Percentiles rank a stretch among this genome's conserved stretches.
Conservation (phyloP, 768 basidiomycete species). For the Pleurotus pulmonarius region DNA sequence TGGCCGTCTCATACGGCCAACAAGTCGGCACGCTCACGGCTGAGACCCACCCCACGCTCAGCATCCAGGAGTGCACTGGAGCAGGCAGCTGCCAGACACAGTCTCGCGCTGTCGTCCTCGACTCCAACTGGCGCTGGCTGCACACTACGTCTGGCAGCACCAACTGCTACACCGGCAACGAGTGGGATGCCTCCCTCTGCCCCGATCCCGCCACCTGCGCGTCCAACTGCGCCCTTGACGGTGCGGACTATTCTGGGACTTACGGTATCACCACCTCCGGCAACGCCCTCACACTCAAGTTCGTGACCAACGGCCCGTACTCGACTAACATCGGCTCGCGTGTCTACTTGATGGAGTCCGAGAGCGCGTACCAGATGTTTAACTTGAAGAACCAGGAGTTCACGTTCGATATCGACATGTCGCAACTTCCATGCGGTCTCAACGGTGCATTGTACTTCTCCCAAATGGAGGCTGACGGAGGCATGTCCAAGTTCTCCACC, state of each 20-base stretch:
- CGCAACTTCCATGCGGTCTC: conserved; percentile 42
- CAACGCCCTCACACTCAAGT: conserved; percentile 32
- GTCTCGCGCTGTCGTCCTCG: conserved; percentile 29
- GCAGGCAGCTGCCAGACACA: conserved; percentile 26
- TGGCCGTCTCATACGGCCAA: conserved; percentile 32
- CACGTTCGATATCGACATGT: conserved; percentile 46
- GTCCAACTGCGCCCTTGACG: conserved; percentile 23
- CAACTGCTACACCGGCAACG: conserved; percentile 35
- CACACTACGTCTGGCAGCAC: conserved; percentile 21
- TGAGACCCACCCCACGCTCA: conserved; percentile 39
- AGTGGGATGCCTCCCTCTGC: conserved; percentile 37
- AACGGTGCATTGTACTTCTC: conserved; percentile 46
- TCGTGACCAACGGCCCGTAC: conserved; percentile 23
- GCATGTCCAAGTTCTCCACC: conserved; percentile 30
- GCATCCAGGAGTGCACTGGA: conserved; percentile 33
- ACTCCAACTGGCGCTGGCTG: conserved; percentile 43
- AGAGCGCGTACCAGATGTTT: conserved; percentile 31
- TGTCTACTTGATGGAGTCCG: conserved; percentile 31
- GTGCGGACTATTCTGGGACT: conserved; percentile 31
- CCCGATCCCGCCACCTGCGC: conserved; percentile 36
- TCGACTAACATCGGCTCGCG: conserved; percentile 9
- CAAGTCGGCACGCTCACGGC: conserved; percentile 37
- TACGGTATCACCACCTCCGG: conserved; percentile 36
- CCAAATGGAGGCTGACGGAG: conserved; percentile 43
- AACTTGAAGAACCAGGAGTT: conserved; percentile 41